phyloP scores from a whole-genome alignment of 345 rosid species.

The Heritiera fomes region DNA sequence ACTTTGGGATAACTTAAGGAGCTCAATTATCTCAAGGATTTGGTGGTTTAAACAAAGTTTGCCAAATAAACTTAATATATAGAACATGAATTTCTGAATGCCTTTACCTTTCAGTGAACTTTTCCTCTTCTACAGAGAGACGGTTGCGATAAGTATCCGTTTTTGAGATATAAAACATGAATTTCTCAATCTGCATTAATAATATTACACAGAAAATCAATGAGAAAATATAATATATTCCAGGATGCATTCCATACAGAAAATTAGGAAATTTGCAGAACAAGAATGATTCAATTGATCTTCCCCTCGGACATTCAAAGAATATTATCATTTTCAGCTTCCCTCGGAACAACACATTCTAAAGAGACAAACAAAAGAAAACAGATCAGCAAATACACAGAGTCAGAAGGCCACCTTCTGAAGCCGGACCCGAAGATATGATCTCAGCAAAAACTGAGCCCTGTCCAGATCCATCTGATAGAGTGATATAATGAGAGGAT shows the following conservation, averaged over 20 bases:
- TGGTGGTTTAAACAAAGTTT: background rate
- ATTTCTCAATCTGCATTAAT: slow-evolving; percentile 69
- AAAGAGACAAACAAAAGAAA: background rate
- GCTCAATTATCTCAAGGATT: background rate
- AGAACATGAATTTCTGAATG: background rate
- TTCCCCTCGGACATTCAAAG: background rate
- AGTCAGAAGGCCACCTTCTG: slow-evolving; percentile 55
- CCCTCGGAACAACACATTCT: background rate
- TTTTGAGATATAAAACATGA: slow-evolving; percentile 60
- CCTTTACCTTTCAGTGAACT: slow-evolving; percentile 60
- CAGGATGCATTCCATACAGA: background rate
- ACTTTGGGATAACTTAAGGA: background rate
- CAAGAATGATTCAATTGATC: background rate
- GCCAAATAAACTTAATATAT: background rate
- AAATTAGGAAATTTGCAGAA: background rate
- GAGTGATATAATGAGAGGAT: slow-evolving; percentile 72
- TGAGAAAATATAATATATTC: background rate
- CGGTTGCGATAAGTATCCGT: slow-evolving; percentile 48
- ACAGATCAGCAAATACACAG: background rate
- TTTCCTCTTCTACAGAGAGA: slow-evolving; percentile 63
- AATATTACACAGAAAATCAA: background rate
- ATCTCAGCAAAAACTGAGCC: slow-evolving; percentile 78
- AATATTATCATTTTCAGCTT: too few relatives aligned
- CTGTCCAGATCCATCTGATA: slow-evolving; percentile 90
- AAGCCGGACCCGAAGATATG: slow-evolving; percentile 82